Evolutionary conservation across 805 yeast genomes (phyloP), one percentile per base, ranked within the genome.

Genomic region (Blastobotrys parvus): DNA sequence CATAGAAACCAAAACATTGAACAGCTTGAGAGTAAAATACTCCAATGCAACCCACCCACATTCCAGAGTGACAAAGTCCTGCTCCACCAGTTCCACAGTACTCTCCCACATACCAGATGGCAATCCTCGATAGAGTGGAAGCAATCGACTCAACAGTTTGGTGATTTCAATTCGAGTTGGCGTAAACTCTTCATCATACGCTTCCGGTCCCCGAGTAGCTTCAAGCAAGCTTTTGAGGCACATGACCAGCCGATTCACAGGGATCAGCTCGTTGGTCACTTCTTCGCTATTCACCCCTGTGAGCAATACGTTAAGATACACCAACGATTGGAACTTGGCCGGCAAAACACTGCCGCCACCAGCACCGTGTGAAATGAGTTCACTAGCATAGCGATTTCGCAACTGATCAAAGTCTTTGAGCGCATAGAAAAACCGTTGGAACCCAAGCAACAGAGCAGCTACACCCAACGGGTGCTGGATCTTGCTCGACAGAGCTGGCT

Each of bases 171-270:
- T 58, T 56, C 90, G 68, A 22, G 77, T 58, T 3, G 66, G 58
- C 15, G 65, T 53, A 47, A 82, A 85, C 4, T 63, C 70, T 0
- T 64, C 60, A 16, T 79, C 86, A 56, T 75, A 81, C 1, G 82
- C 76, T 40, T 71, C 51, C 17, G 77, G 86, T 13, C 79, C 69
- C 19, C 78, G 82, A 18, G 80, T 51, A 85, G 89, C 81, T 16
- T 61, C 62, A 3, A 60, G 55, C 1, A 87, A 49, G 3, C 74
- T 70, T 34, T 67, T 71, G 16, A 84, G 47, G 6, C 81, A 61
- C 85, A 82, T 75, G 35, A 69, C 72, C 32, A 81, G 63, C 51
- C 92, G 71, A 54, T 79, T 88, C 2, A 73, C 67, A 4, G 85
- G 81, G 20, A 83, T 62, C 2, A 78, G 68, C n/a, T 57, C 61